Evolutionary conservation across 371 early-diverging fungal species (phyloP).

Genomic region (Mucor plumbeus): DNA sequence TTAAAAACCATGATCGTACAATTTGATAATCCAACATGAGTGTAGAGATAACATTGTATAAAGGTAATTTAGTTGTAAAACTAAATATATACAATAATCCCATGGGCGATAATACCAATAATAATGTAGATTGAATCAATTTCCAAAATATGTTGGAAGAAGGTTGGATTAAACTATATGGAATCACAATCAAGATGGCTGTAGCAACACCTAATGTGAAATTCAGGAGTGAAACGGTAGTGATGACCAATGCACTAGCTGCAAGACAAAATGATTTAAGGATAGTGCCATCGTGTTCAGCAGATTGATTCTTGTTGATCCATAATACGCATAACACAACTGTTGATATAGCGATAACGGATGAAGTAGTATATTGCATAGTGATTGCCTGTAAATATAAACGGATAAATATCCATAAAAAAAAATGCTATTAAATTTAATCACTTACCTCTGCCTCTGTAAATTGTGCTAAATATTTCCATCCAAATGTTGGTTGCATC

Average conservation of each 20-base stretch:
- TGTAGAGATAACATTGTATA: conserved; percentile 37
- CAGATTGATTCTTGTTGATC: conserved; percentile 12
- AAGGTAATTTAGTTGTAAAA: conserved; percentile 25
- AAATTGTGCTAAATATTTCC: conserved; percentile 20
- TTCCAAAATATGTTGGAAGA: conserved; percentile 28
- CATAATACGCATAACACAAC: conserved; percentile 22
- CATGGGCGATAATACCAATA: conserved; percentile 59
- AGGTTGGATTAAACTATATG: conserved; percentile 64
- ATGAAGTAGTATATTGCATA: conserved; percentile 31
- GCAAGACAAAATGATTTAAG: conserved; percentile 76
- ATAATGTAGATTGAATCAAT: conserved; percentile 55
- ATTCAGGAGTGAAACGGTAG: conserved; percentile 82
- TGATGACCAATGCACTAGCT: conserved; percentile 72
- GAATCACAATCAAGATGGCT: conserved; percentile 71
- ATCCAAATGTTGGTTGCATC: conserved; percentile 39
- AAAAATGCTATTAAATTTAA: not conserved
- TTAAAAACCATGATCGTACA: conserved; percentile 67
- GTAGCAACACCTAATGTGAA: conserved; percentile 80
- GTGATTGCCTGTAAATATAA: conserved; percentile 15
- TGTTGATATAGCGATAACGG: conserved; percentile 19
- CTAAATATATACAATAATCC: conserved; percentile 47
- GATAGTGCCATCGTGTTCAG: conserved; percentile 47
- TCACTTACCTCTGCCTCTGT: conserved; percentile 17
- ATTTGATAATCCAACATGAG: conserved; percentile 62
- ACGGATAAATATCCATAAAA: not conserved